These are phyloP conservation scores for Trametes punicea DNA, from an alignment of 768 basidiomycete species.

Conservation along the genomic window DNA sequence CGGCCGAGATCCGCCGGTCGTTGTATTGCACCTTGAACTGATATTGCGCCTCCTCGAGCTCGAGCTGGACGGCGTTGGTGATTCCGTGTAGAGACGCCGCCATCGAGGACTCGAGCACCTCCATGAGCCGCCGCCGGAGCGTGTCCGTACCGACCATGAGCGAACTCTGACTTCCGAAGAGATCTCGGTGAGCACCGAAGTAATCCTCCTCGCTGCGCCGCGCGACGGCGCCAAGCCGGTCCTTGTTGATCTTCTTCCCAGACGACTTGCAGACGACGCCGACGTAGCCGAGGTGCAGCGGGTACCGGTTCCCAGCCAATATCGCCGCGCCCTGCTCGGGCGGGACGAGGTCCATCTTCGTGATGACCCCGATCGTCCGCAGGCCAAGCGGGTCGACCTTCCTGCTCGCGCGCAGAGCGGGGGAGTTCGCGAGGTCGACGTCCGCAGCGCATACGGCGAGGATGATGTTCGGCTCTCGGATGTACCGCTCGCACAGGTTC, in stretches of 20 bases:
- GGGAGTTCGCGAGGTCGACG: conserved; percentile 97
- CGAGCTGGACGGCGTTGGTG: conserved; percentile 94
- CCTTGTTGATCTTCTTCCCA: conserved; percentile 50
- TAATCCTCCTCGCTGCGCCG: conserved; percentile 63
- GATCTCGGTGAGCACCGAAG: conserved; percentile 58
- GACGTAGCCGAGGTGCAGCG: conserved; percentile 95
- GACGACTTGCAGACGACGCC: conserved; percentile 89
- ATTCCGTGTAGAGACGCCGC: conserved; percentile 93
- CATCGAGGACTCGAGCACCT: conserved; percentile 97
- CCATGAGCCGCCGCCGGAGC: conserved; percentile 87
- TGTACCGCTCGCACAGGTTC: conserved; percentile 89
- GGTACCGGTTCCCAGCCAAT: conserved; percentile 87
- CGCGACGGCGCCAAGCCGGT: conserved; percentile 47
- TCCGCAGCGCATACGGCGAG: conserved; percentile 99
- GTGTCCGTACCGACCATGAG: conserved; percentile 92
- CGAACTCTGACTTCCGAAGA: conserved; percentile 58
- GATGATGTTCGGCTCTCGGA: conserved; percentile 99
- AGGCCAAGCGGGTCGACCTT: conserved; percentile 93
- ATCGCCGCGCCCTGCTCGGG: conserved; percentile 81
- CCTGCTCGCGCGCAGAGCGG: conserved; percentile 88
- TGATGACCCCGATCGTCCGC: conserved; percentile 95
- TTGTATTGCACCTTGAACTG: conserved; percentile 99
- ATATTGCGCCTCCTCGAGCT: conserved; percentile 94
- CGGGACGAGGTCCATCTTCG: conserved; percentile 97
- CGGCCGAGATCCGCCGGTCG: conserved; percentile 89